Base-by-base conservation (phyloP, 2,329 filamentous ascomycete genomes). In the Alternaria incomplexa region DNA sequence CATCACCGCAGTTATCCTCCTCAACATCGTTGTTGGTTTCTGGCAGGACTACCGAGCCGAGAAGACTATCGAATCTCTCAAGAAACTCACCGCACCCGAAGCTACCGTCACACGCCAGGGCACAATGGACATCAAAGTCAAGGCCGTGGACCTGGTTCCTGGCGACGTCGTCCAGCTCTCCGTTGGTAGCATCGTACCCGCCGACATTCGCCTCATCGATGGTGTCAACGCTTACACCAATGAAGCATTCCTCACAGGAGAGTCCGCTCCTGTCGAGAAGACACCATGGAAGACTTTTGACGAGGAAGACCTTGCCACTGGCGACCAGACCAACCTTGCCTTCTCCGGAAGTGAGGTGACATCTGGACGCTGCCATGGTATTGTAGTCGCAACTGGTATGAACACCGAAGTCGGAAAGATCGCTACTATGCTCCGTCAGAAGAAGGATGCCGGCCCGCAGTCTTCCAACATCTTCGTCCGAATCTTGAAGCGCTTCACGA, bases 211-310 rank as follows among this genome's bases (percentile, higher is more conserved):
- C 65, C 76, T 86, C 10, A 75, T 90, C 64, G 85, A 90, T 66
- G 87, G 86, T 60, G 88, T 93, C 80, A 94, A 94, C 77, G 82
- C 93, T 62, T 90, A 90, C 53, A 91, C 90, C 67, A 92, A 96
- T 64, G 90, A 93, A 78, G 89, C 90, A 12, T 85, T 91, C 62
- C 85, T 93, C 43, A 93, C 91, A 13, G 91, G 91, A 65, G 91
- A 93, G 81, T 91, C 90, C 36, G 79, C 91, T 7, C 88, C 90
- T 62, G 89, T 91, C 58, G 87, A 83, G 90, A 93, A 81, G 83
- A 87, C 70, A 81, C 87, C 79, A n/a, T 58, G 65, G n/a, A 84
- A 88, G 36, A 82, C 80, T 62, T 83, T 83, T 55, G 88, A 88
- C 64, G 77, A 81, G 20, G 66, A 74, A 20, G 84, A 86, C 11